Evolutionary conservation across 805 yeast species (phyloP), one percentile per base, ranked within the genome.

Genomic region (Jamesozyma rosinii): DNA sequence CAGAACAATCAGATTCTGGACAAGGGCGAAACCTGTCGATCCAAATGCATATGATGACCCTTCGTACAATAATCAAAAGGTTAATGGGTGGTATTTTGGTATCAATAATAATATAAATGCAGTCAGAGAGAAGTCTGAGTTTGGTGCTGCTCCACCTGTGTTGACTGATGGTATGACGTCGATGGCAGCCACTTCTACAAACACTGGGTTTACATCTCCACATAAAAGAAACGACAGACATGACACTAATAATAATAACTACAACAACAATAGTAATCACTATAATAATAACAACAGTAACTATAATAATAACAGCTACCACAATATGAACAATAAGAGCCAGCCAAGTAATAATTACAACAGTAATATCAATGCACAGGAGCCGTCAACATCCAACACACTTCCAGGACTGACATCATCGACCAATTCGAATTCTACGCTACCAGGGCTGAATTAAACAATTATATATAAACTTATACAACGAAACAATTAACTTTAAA

Each of bases 1-100:
- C 63, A 77, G 92, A 58, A 79, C 94, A 4, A 85, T 95, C 20
- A 67, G 97, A 44, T 85, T 94, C 64, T 92, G 99, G 99, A 79
- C 89, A 26, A 71, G 99, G 41, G 83, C 95, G 1, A 72, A 95
- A 58, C 96, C 97, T 1, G 82, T 81, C 52, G 98, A 92, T 66
- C 83, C 86, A 0, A 76, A 75, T 57, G 83, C 85, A 2, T 87
- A 77, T 66, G 77, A 79, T 50, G 95, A 86, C 60, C 83, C 86
- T 14, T 79, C 86, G 44, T 87, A 88, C 63, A 81, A 86, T 15
- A 71, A 76, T 58, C 76, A 75, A 35, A 76, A 76, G 51, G 67
- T 66, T 40, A 78, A 76, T 32, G 78, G 79, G 5, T 76, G 81
- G 81, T 70, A 64, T 51, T 69, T 67, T 47, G 72, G 72, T n/a